Conservation (phyloP, 305 asterid species). For the Ilex paraguariensis region DNA sequence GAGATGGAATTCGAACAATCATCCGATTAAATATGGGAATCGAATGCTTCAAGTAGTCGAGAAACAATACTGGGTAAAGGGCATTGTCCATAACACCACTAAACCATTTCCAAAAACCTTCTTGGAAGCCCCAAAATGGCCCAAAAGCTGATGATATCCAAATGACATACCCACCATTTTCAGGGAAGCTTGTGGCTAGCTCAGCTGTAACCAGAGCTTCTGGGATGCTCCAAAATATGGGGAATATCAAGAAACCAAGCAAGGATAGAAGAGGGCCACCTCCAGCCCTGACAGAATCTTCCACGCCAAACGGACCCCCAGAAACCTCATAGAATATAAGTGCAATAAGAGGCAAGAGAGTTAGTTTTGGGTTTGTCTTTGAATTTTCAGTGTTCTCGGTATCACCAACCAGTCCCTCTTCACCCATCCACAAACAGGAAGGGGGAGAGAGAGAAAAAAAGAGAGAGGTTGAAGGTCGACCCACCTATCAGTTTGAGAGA, state of each 20-base stretch:
- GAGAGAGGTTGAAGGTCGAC: background rate
- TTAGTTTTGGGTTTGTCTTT: conserved; percentile 45
- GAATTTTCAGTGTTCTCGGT: conserved; percentile 10
- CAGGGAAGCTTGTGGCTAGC: conserved; percentile 72
- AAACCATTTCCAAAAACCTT: conserved; percentile 85
- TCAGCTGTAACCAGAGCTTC: conserved; percentile 87
- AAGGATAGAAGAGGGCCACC: conserved; percentile 69
- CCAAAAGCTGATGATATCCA: conserved; percentile 88
- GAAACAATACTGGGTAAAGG: conserved; percentile 71
- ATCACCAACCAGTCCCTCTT: conserved; percentile 29
- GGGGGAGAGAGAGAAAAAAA: background rate
- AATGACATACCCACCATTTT: conserved; percentile 78
- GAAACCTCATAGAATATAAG: conserved; percentile 86
- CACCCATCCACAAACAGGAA: conserved; percentile 26
- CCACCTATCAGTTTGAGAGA: background rate
- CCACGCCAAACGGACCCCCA: conserved; percentile 87
- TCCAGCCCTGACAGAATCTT: conserved; percentile 72
- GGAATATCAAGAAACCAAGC: conserved; percentile 73
- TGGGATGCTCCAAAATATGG: conserved; percentile 78
- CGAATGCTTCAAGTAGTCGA: conserved; percentile 71
- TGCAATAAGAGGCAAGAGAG: conserved; percentile 65
- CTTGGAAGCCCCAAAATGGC: conserved; percentile 77
- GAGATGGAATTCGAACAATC: conserved; percentile 56
- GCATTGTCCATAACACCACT: conserved; percentile 88
- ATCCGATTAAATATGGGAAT: conserved; percentile 39